A percentile compares a stretch with the other conserved stretches of the same genome.
Evolutionary conservation across 2,329 filamentous ascomycete species (phyloP).

Genomic region (Diaporthe batatas): DNA sequence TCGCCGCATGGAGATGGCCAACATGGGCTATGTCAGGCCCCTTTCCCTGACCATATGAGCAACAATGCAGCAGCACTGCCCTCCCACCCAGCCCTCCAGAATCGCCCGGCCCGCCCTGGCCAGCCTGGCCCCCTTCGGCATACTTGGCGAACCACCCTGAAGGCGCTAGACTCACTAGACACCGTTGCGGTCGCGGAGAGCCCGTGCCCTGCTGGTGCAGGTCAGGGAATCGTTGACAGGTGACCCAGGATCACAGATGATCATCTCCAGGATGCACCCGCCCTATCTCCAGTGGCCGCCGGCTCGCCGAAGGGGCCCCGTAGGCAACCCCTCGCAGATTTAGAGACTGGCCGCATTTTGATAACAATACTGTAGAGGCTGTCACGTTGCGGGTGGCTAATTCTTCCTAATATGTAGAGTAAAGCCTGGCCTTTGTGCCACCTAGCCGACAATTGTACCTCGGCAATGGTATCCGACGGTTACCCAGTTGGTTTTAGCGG

Average conservation of each 20-base stretch:
- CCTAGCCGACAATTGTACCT: not conserved
- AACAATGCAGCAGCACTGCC: not conserved
- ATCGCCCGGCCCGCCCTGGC: not conserved
- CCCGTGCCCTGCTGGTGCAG: slow-evolving; percentile 3
- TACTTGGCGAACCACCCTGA: slow-evolving; percentile 17
- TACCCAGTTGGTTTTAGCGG: not conserved
- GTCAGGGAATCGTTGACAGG: slow-evolving; percentile 7
- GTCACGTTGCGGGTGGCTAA: not conserved
- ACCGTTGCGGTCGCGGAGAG: slow-evolving; percentile 18
- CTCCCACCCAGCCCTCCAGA: no score
- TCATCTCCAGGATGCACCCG: slow-evolving; percentile 24
- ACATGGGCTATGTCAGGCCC: not conserved
- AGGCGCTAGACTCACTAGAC: slow-evolving; percentile 9
- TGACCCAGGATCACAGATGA: slow-evolving; percentile 1
- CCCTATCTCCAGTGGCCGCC: slow-evolving; percentile 4
- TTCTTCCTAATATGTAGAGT: not conserved
- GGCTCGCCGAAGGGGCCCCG: not conserved
- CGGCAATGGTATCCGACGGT: not conserved
- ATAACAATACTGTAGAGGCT: not conserved
- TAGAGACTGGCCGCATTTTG: not conserved
- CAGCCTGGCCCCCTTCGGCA: not conserved
- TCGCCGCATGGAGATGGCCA: slow-evolving; percentile 3
- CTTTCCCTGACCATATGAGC: not conserved
- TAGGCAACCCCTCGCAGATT: not conserved
- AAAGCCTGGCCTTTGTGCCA: not conserved